Conservation (phyloP, 208 protist genomes). For the Tritrichomonas musculus region DNA sequence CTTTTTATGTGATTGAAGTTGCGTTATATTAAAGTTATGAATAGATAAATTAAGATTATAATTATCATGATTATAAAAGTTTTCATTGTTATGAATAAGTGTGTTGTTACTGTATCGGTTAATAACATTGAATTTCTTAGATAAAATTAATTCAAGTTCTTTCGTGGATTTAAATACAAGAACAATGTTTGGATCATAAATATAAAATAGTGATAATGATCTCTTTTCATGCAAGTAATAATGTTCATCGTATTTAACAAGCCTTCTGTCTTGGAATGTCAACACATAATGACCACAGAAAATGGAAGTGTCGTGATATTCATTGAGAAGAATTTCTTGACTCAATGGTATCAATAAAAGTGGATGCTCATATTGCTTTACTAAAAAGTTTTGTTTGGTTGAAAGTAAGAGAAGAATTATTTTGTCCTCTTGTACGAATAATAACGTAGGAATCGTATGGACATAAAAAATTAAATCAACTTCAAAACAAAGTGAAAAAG, state of each 20-base stretch:
- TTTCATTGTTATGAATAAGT: too few species aligned
- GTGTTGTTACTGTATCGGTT: background rate
- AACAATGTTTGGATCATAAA: background rate
- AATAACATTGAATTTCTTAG: too few species aligned
- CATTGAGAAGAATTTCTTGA: background rate
- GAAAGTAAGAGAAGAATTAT: background rate
- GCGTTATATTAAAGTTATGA: too few species aligned
- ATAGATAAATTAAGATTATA: too few species aligned
- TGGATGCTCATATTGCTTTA: background rate
- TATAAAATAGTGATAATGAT: background rate
- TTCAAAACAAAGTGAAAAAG: background rate
- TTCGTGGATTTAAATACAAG: background rate
- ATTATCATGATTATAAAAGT: too few species aligned
- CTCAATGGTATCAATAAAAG: background rate
- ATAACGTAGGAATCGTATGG: background rate
- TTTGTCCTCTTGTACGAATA: background rate
- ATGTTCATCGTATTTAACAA: background rate
- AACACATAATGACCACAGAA: background rate
- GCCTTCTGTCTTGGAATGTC: background rate
- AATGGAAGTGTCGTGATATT: background rate
- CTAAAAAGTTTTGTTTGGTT: background rate
- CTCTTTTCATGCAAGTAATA: background rate
- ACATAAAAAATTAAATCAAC: background rate
- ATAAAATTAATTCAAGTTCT: background rate
- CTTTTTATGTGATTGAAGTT: too few species aligned